These are phyloP conservation scores for Amesomyces nigricolor DNA, from an alignment of 2,329 filamentous ascomycete species.

Conservation along the genomic window DNA sequence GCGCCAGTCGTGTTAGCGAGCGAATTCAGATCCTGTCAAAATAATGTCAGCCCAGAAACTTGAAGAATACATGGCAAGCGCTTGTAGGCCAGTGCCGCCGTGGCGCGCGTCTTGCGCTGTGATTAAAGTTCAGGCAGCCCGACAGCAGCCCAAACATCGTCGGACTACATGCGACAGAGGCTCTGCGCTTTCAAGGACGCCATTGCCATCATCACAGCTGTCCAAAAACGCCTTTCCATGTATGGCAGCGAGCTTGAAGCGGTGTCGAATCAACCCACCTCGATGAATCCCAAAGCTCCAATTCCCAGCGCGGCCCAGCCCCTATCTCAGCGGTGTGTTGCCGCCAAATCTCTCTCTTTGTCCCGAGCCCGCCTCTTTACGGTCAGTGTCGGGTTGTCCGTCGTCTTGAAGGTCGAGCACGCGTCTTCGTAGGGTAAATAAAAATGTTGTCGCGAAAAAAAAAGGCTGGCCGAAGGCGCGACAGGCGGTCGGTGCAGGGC, in stretches of 20 bases:
- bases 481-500: constrained; percentile 15
- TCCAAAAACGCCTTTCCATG: not conserved
- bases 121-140: not conserved
- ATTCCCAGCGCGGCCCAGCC: constrained; percentile 21
- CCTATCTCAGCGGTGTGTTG: constrained; percentile 22
- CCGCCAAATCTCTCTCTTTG: constrained; percentile 17
- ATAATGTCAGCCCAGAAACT: constrained; percentile 2
- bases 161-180: not conserved
- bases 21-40: constrained; percentile 4
- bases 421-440: constrained; percentile 12
- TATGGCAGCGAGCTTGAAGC: not conserved
- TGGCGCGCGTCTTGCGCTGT: not conserved
- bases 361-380: constrained; percentile 14
- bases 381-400: constrained; percentile 3
- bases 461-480: constrained; percentile 9
- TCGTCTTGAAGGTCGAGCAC: constrained; percentile 5
- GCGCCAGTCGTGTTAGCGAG: not conserved
- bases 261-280: constrained; percentile 19
- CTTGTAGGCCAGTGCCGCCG: not conserved
- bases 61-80: not conserved
- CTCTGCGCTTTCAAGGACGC: not conserved
- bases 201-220: not conserved
- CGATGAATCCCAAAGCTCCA: constrained; percentile 12
- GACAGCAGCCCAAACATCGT: not conserved
- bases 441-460: constrained; percentile 13